phyloP scores from a whole-genome alignment of 106 monocot species.

The Alisma plantagoaquatica region DNA sequence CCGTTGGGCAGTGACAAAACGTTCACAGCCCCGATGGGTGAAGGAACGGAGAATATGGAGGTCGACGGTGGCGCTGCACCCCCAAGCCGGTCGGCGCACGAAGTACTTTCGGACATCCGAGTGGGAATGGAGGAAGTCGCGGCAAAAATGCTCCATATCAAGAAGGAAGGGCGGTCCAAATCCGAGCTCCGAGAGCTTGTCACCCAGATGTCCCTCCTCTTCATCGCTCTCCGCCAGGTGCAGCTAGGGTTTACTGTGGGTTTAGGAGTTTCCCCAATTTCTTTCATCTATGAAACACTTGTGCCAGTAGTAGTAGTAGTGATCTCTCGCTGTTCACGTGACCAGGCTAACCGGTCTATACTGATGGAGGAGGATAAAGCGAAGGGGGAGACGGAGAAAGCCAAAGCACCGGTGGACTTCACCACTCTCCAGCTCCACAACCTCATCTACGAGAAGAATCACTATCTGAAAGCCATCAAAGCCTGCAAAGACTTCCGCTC shows the following conservation, averaged over 20 bases:
- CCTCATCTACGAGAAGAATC: constrained; percentile 95
- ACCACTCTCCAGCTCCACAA: constrained; percentile 91
- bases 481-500: constrained; percentile 86
- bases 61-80: constrained; percentile 8
- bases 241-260: no score
- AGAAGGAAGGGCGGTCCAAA: constrained; percentile 67
- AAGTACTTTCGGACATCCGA: constrained; percentile 45
- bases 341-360: constrained; percentile 69
- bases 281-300: no score
- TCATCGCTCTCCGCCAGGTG: constrained; percentile 82
- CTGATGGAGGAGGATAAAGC: constrained; percentile 82
- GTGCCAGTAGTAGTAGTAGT: no score
- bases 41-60: constrained; percentile 5
- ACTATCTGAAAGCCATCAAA: constrained; percentile 89
- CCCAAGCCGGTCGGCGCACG: constrained; percentile 23
- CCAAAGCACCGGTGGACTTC: constrained; percentile 87
- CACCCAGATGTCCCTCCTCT: constrained; percentile 86
- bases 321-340: no score
- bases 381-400: constrained; percentile 79
- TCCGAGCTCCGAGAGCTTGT: constrained; percentile 85
- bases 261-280: no score
- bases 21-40: no score
- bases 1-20: no score
- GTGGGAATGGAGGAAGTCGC: constrained; percentile 73
- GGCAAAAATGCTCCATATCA: constrained; percentile 62